Evolutionary conservation across 176 grass and related monocot genomes (phyloP).

Genomic region (Pontederia crassipes): DNA sequence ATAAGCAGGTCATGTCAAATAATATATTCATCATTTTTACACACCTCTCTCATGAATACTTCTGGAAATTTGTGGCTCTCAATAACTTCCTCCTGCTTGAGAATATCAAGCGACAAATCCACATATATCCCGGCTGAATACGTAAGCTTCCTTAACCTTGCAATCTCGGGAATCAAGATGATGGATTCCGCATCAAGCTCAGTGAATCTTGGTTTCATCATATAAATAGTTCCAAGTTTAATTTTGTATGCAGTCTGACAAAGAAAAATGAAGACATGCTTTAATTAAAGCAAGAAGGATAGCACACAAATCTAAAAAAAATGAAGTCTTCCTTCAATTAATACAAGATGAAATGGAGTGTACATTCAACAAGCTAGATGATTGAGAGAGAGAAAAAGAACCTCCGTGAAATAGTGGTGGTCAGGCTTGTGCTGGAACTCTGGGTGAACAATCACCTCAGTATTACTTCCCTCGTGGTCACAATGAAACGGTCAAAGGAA

Average conservation of each 20-base stretch:
- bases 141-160: conserved; percentile 83
- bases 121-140: conserved; percentile 94
- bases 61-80: conserved; percentile 85
- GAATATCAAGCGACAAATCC: conserved; percentile 81
- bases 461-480: conserved; percentile 96
- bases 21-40: too few species aligned
- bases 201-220: conserved; percentile 96
- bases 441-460: conserved; percentile 78
- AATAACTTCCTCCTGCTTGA: conserved; percentile 95
- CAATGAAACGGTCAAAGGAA: conserved; percentile 96
- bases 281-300: too few species aligned
- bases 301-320: conserved; percentile 4
- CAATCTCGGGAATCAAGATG: conserved; percentile 89
- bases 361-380: too few species aligned
- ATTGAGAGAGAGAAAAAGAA: background rate
- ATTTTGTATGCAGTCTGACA: conserved; percentile 87
- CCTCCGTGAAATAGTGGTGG: conserved; percentile 88
- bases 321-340: background rate
- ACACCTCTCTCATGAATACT: conserved; percentile 97
- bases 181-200: conserved; percentile 95
- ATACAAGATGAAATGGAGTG: background rate
- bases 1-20: background rate
- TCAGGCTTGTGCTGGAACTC: conserved; percentile 97
- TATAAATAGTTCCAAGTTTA: conserved; percentile 85
- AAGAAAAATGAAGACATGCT: conserved; percentile 15